phyloP scores from a whole-genome alignment of 129 eudicot species.

The sunflower (Helianthus annuus) region HanXRQr2.0-SUNRISE NC_035443.2:119745461-119745960 shows the following conservation, averaged over 20 bases:
- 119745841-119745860: slow-evolving; percentile 83
- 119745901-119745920: slow-evolving; percentile 77
- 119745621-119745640: slow-evolving; percentile 60
- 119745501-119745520: slow-evolving; percentile 87
- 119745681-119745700: slow-evolving; percentile 82
- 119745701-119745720: slow-evolving; percentile 85
- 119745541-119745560: slow-evolving; percentile 82
- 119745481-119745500: slow-evolving; percentile 53
- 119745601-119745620: slow-evolving; percentile 24
- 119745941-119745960: slow-evolving; percentile 78
- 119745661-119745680: slow-evolving; percentile 84
- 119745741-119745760: slow-evolving; percentile 71
- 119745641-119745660: slow-evolving; percentile 89
- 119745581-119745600: slow-evolving; percentile 88
- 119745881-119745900: slow-evolving; percentile 73
- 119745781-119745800: slow-evolving; percentile 69
- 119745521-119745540: slow-evolving; percentile 64
- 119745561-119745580: slow-evolving; percentile 76
- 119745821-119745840: slow-evolving; percentile 51
- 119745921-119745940: slow-evolving; percentile 64
- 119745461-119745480: slow-evolving; percentile 70
- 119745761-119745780: slow-evolving; percentile 87
- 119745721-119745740: slow-evolving; percentile 94
- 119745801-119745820: slow-evolving; percentile 37
- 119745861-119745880: slow-evolving; percentile 87